Evolutionary conservation across 2,329 filamentous ascomycete genomes (phyloP).

Genomic region (Cordyceps javanica): DNA sequence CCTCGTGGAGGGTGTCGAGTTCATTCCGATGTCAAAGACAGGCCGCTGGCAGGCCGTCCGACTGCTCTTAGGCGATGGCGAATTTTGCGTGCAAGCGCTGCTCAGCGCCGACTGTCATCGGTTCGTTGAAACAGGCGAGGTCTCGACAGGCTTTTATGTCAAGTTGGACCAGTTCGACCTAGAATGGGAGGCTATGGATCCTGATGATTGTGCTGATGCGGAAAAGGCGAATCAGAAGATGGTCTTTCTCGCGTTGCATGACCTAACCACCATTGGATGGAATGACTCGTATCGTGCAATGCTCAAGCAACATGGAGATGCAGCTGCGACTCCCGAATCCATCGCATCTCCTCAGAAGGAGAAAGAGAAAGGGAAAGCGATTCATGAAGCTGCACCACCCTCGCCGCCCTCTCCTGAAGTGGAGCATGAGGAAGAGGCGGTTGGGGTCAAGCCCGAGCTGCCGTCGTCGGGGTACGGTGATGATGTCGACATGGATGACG

Average conservation of each 20-base stretch:
- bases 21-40: slow-evolving; percentile 27
- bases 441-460: background rate
- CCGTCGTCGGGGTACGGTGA: background rate
- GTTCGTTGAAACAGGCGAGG: slow-evolving; percentile 38
- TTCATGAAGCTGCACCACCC: background rate
- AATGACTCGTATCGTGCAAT: slow-evolving; percentile 32
- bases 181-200: slow-evolving; percentile 20
- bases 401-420: background rate
- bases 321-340: background rate
- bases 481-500: slow-evolving; percentile 25
- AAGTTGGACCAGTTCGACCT: slow-evolving; percentile 37
- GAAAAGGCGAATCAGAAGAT: slow-evolving; percentile 20
- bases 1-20: slow-evolving; percentile 41
- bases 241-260: slow-evolving; percentile 40
- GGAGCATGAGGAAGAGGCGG: background rate
- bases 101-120: slow-evolving; percentile 40
- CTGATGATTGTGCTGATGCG: slow-evolving; percentile 7
- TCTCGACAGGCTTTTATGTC: slow-evolving; percentile 44
- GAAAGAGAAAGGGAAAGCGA: background rate
- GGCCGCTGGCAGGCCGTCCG: slow-evolving; percentile 39
- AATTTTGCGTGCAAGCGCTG: slow-evolving; percentile 49
- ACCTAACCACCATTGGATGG: slow-evolving; percentile 42
- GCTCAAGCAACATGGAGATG: slow-evolving; percentile 13
- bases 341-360: background rate
- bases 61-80: slow-evolving; percentile 46